A percentile compares a stretch with the other conserved stretches of the same genome.
These are phyloP conservation scores for Lotus japonicus DNA, from an alignment of 306 rosid genomes.

Conservation along the genomic window DNA sequence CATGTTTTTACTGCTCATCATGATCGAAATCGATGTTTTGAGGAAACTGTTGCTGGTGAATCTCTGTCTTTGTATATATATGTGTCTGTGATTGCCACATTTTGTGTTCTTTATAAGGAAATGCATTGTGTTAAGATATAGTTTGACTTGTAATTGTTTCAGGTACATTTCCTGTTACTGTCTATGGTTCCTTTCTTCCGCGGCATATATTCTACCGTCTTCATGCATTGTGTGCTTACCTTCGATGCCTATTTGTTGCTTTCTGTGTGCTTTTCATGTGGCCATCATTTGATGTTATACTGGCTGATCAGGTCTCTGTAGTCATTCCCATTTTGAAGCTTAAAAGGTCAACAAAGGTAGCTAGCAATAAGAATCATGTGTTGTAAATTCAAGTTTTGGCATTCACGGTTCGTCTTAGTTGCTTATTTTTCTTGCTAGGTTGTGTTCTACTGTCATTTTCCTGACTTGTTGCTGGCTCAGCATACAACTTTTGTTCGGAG, in stretches of 20 bases:
- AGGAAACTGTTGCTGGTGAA: constrained; percentile 76
- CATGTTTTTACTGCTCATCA: constrained; percentile 82
- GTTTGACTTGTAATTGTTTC: constrained; percentile 19
- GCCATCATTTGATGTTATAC: constrained; percentile 70
- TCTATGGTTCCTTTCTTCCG: constrained; percentile 80
- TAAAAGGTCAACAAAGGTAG: constrained; percentile 66
- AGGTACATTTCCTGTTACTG: constrained; percentile 80
- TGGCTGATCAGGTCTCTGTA: constrained; percentile 89
- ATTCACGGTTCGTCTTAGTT: constrained; percentile 10
- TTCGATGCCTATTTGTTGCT: constrained; percentile 84
- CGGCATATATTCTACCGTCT: constrained; percentile 70
- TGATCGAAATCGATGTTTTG: constrained; percentile 74
- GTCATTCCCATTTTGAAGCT: constrained; percentile 77
- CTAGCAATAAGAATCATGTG: not conserved
- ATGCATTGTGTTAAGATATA: constrained; percentile 8
- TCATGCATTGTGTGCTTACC: constrained; percentile 86
- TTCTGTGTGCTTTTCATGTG: constrained; percentile 69
- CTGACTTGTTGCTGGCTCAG: constrained; percentile 84
- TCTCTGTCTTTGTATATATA: not conserved
- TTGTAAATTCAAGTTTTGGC: not conserved
- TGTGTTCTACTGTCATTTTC: constrained; percentile 94
- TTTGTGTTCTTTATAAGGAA: not conserved
- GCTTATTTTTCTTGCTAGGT: constrained; percentile 42
- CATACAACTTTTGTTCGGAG: constrained; percentile 71
- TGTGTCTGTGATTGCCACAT: no score